Percentiles rank a stretch among this genome's conserved stretches.
Evolutionary conservation across 164 flowering plant genomes (phyloP).

Genomic region (Vitis rotundifolia): DNA sequence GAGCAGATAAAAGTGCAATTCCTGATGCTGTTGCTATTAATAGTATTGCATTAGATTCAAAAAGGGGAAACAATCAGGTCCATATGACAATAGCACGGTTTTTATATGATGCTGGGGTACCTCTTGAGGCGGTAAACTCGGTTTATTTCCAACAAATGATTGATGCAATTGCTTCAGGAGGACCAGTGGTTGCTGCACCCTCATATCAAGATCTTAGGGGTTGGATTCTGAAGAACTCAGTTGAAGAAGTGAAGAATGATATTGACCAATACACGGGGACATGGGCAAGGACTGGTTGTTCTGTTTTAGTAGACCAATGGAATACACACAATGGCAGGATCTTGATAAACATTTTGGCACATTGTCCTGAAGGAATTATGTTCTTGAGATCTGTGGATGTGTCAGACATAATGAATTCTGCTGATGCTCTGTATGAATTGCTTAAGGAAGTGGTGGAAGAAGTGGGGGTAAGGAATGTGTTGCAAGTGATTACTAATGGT

Average conservation of each 20-base stretch:
- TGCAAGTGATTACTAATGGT: constrained; percentile 71
- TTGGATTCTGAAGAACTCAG: constrained; percentile 65
- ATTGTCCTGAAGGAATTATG: constrained; percentile 72
- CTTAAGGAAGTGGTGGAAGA: constrained; percentile 78
- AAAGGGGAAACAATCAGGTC: constrained; percentile 34
- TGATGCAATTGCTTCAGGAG: constrained; percentile 69
- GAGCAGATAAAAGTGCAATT: constrained; percentile 11
- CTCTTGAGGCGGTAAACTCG: constrained; percentile 71
- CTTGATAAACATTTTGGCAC: constrained; percentile 54
- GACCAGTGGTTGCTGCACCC: constrained; percentile 47
- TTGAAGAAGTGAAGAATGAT: constrained; percentile 63
- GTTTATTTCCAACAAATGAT: constrained; percentile 84
- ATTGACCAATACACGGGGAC: constrained; percentile 35
- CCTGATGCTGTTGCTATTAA: constrained; percentile 14
- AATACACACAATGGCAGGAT: constrained; percentile 41
- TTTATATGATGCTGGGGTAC: constrained; percentile 72
- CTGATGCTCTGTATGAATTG: constrained; percentile 56
- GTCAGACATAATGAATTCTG: constrained; percentile 43
- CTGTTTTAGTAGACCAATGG: constrained; percentile 75
- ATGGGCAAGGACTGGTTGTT: constrained; percentile 79
- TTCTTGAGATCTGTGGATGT: constrained; percentile 76
- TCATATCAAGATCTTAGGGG: constrained; percentile 74
- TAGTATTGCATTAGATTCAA: constrained; percentile 17
- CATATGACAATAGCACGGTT: constrained; percentile 80
- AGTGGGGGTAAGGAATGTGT: constrained; percentile 68